Percentiles rank a stretch among this genome's conserved stretches.
Conservation (phyloP, 2,329 filamentous ascomycete genomes). For the Emericellopsis cladophorae region DNA sequence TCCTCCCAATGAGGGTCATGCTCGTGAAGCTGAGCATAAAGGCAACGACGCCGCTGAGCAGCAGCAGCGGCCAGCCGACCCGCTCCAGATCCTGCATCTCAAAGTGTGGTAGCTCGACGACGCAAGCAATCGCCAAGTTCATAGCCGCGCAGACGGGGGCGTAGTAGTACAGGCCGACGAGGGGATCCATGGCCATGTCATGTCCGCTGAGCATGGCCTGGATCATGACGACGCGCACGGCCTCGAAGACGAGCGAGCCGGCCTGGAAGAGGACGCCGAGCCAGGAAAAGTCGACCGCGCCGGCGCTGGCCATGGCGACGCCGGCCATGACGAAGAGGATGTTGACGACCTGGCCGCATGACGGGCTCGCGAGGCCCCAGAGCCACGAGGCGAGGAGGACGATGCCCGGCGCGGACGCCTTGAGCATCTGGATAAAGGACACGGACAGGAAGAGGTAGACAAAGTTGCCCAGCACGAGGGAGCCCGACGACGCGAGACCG, state of each 20-base stretch:
- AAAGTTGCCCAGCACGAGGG: conserved; percentile 54
- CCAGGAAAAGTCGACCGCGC: conserved; percentile 58
- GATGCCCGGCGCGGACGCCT: conserved; percentile 53
- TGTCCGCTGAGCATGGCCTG: conserved; percentile 66
- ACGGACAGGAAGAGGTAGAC: conserved; percentile 56
- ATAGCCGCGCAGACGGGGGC: conserved; percentile 73
- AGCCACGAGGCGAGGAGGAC: conserved; percentile 53
- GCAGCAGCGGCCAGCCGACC: conserved; percentile 51
- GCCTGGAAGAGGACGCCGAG: conserved; percentile 57
- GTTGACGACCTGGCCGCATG: conserved; percentile 28
- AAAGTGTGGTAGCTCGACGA: conserved; percentile 57
- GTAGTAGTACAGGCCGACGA: conserved; percentile 84
- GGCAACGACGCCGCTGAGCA: conserved; percentile 65
- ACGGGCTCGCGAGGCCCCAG: conserved; percentile 37
- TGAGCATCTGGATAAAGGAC: conserved; percentile 61
- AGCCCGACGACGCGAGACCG: conserved; percentile 51
- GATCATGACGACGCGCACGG: conserved; percentile 73
- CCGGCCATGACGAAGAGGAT: conserved; percentile 38
- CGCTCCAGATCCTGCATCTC: conserved; percentile 51
- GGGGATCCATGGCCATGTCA: conserved; percentile 75
- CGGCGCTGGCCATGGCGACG: conserved; percentile 38
- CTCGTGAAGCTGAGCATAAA: conserved; percentile 74
- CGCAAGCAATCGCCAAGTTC: conserved; percentile 59
- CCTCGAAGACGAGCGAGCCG: conserved; percentile 68
- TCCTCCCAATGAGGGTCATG: conserved; percentile 74